Evolutionary conservation across 2,329 filamentous ascomycete genomes (phyloP).

Genomic region (Didymella pinodella): DNA sequence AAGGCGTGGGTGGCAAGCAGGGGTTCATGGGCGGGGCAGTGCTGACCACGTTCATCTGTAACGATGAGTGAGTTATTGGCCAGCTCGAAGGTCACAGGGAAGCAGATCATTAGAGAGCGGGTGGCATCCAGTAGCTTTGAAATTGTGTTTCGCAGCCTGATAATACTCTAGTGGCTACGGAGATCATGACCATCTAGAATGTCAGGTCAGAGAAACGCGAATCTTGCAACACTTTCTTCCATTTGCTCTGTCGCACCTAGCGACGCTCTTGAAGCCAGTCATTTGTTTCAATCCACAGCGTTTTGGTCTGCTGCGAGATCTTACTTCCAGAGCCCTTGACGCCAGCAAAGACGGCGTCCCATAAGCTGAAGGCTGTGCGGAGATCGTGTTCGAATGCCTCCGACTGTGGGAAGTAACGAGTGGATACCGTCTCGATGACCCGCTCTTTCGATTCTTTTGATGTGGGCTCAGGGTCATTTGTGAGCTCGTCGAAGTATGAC

Average conservation of each 20-base stretch:
- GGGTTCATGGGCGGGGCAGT: not conserved
- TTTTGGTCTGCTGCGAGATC: slow-evolving; percentile 55
- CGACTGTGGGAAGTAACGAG: slow-evolving; percentile 68
- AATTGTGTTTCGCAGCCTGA: no score
- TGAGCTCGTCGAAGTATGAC: slow-evolving; percentile 76
- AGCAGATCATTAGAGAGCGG: no score
- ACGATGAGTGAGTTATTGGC: not conserved
- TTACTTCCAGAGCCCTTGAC: slow-evolving; percentile 62
- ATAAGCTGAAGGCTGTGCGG: slow-evolving; percentile 67
- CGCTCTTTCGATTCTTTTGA: slow-evolving; percentile 58
- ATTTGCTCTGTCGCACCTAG: slow-evolving; percentile 24
- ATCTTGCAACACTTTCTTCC: not conserved
- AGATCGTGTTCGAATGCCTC: slow-evolving; percentile 66
- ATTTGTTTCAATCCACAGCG: slow-evolving; percentile 66
- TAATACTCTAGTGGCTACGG: no score
- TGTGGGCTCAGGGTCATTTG: slow-evolving; percentile 62
- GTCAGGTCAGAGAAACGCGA: not conserved
- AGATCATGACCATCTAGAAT: not conserved
- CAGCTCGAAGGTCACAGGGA: not conserved
- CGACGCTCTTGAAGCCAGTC: slow-evolving; percentile 60
- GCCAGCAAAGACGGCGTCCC: slow-evolving; percentile 70
- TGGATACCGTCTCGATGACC: slow-evolving; percentile 60
- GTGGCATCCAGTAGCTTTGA: no score
- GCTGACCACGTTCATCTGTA: not conserved
- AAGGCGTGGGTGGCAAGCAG: no score